Evolutionary conservation across 2,329 filamentous ascomycete species (phyloP).

Genomic region (Colletotrichum aenigma): DNA sequence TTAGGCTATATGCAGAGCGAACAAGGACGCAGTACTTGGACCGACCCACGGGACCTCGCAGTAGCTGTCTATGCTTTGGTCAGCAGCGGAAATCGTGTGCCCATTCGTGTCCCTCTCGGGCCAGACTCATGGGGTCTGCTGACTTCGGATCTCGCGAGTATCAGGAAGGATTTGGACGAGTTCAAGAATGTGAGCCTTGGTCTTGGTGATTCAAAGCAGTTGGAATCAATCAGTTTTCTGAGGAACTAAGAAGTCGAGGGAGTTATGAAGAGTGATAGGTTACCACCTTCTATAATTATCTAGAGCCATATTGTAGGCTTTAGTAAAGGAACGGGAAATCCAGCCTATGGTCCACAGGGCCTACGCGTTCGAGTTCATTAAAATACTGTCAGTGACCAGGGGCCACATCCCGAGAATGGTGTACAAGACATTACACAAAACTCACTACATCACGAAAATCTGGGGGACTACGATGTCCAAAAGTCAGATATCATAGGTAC

Average conservation of each 20-base stretch:
- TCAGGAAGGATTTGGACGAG: background rate
- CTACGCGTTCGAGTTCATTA: background rate
- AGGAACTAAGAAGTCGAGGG: background rate
- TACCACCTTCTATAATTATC: too few species aligned
- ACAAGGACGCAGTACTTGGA: background rate
- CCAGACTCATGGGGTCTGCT: background rate
- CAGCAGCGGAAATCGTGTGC: background rate
- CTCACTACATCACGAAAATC: rapidly evolving
- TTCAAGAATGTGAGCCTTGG: background rate
- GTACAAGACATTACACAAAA: background rate
- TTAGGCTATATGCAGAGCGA: background rate
- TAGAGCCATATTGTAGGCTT: too few species aligned
- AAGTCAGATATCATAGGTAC: background rate
- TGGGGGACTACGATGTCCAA: rapidly evolving
- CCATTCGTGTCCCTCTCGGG: background rate
- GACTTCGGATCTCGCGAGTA: background rate
- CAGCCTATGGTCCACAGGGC: background rate
- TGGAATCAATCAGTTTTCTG: rapidly evolving
- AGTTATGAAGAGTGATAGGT: too few species aligned
- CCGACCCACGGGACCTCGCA: background rate
- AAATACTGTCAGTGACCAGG: too few species aligned
- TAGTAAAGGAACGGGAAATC: too few species aligned
- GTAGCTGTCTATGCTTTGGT: background rate
- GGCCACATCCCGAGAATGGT: rapidly evolving
- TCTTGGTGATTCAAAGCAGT: background rate